phyloP scores from a whole-genome alignment of 1,284 basidiomycete species.

The Fomitopsis palustris region DNA sequence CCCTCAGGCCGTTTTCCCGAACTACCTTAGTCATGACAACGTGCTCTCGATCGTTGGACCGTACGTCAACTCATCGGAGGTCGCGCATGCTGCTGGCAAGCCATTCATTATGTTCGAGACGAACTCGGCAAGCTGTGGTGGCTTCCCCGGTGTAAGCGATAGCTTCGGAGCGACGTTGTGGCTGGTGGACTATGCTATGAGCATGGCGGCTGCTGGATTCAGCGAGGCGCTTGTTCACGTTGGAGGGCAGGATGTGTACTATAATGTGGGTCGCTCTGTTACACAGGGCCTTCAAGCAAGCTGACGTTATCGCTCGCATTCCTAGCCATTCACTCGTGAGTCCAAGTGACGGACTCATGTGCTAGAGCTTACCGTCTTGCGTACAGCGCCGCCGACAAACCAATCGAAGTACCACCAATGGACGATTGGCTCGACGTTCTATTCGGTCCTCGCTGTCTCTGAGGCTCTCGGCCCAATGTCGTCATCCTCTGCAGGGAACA shows the following conservation, averaged over 20 bases:
- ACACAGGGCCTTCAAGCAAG: too few species aligned
- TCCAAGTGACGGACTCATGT: background rate
- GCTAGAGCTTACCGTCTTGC: background rate
- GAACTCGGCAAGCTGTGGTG: conserved; percentile 80
- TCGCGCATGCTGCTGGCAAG: conserved; percentile 39
- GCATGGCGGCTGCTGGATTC: conserved; percentile 54
- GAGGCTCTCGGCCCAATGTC: conserved; percentile 56
- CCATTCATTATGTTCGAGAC: conserved; percentile 72
- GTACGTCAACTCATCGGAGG: conserved; percentile 45
- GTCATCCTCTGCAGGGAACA: conserved; percentile 34
- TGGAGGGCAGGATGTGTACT: conserved; percentile 65
- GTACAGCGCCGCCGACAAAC: conserved; percentile 55
- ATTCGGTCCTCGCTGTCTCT: conserved; percentile 63
- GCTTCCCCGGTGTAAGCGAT: conserved; percentile 73
- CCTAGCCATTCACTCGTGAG: conserved; percentile 43
- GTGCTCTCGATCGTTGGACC: conserved; percentile 40
- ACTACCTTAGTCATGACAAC: conserved; percentile 56
- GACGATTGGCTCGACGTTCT: conserved; percentile 68
- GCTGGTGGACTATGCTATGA: conserved; percentile 36
- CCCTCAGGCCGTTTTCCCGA: conserved; percentile 51
- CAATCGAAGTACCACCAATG: conserved; percentile 54
- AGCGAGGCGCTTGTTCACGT: conserved; percentile 56
- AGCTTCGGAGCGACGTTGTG: conserved; percentile 49
- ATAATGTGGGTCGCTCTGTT: conserved; percentile 46
- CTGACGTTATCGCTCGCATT: background rate